phyloP scores from a whole-genome alignment of 2,329 filamentous ascomycete species.

The Talaromyces verruculosus region DNA sequence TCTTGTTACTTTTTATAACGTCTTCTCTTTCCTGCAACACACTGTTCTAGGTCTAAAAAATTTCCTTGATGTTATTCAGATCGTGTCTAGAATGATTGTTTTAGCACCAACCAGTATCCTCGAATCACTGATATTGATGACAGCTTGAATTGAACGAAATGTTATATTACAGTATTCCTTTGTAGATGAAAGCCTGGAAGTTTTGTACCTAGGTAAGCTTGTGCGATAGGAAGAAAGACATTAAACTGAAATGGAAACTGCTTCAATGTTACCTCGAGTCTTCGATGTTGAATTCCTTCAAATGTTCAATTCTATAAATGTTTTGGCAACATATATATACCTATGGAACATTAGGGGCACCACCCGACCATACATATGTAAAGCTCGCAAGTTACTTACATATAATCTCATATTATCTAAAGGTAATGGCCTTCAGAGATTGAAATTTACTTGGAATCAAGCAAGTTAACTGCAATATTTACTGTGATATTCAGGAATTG shows the following conservation, averaged over 20 bases:
- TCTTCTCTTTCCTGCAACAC: constrained; percentile 5
- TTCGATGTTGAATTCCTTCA: too few relatives aligned
- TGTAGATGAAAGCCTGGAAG: neutral
- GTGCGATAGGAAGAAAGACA: neutral
- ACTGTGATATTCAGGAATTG: neutral
- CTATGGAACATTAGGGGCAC: neutral
- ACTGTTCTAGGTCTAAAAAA: constrained; percentile 1
- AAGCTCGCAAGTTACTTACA: too few relatives aligned
- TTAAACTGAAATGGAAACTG: neutral
- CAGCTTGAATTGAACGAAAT: constrained; percentile 6
- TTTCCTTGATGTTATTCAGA: constrained; percentile 11
- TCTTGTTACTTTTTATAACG: neutral
- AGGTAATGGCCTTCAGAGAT: neutral
- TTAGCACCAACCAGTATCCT: neutral
- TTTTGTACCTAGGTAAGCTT: neutral
- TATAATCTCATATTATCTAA: neutral
- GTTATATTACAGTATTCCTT: neutral
- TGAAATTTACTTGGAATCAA: neutral
- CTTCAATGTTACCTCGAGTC: too few relatives aligned
- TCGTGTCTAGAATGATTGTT: constrained; percentile 7
- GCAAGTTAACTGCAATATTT: neutral
- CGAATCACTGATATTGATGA: constrained; percentile 5
- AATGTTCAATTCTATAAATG: too few relatives aligned
- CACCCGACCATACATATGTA: neutral
- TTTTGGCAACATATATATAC: neutral